Percentiles rank a stretch among this genome's conserved stretches.
Evolutionary conservation across 2,329 filamentous ascomycete species (phyloP).

Genomic region (Amauroascus verrucosus): DNA sequence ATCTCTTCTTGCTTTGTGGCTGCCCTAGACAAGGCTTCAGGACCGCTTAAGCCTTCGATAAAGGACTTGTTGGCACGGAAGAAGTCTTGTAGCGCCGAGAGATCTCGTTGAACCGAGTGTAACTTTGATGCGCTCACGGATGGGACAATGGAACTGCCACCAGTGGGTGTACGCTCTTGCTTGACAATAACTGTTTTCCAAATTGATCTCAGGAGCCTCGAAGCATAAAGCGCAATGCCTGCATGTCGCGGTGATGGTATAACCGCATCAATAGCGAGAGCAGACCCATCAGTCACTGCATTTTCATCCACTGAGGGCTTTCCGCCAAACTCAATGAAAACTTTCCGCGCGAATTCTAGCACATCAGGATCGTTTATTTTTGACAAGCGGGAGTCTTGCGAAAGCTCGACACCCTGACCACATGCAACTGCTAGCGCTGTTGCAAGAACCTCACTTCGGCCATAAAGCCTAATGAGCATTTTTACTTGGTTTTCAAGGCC

Average conservation of each 20-base stretch:
- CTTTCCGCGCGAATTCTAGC: slow-evolving; percentile 70
- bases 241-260: slow-evolving; percentile 80
- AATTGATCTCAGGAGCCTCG: slow-evolving; percentile 74
- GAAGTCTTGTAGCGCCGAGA: slow-evolving; percentile 71
- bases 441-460: slow-evolving; percentile 76
- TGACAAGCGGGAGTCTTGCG: slow-evolving; percentile 57
- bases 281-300: slow-evolving; percentile 48
- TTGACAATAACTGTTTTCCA: slow-evolving; percentile 72
- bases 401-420: slow-evolving; percentile 77
- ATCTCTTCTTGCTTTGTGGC: slow-evolving; percentile 82
- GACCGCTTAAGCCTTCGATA: slow-evolving; percentile 88
- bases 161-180: slow-evolving; percentile 45
- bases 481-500: slow-evolving; percentile 72
- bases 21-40: slow-evolving; percentile 68
- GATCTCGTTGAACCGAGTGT: slow-evolving; percentile 63
- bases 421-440: slow-evolving; percentile 90
- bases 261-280: slow-evolving; percentile 68
- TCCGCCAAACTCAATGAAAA: slow-evolving; percentile 87
- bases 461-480: slow-evolving; percentile 76
- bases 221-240: slow-evolving; percentile 76
- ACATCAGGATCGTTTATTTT: slow-evolving; percentile 71
- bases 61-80: slow-evolving; percentile 78
- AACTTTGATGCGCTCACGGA: slow-evolving; percentile 60
- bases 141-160: slow-evolving; percentile 54
- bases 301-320: slow-evolving; percentile 77